Evolutionary conservation across 2,329 filamentous ascomycete genomes (phyloP).

Genomic region (Paraconiothyrium brasiliense): DNA sequence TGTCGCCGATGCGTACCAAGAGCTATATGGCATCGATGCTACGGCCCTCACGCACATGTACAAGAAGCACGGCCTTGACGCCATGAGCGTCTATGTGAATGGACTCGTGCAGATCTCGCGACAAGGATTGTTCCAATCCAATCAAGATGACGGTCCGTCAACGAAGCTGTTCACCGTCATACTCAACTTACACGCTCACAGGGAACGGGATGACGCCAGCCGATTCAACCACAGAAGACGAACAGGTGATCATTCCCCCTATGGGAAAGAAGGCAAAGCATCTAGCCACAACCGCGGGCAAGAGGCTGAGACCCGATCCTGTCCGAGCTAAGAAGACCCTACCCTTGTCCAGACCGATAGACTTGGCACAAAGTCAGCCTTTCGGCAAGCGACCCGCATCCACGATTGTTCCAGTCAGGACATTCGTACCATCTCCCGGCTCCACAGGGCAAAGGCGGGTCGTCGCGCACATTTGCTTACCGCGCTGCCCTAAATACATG

Average conservation of each 20-base stretch:
- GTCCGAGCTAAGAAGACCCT: too few species aligned
- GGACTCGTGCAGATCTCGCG: neutral
- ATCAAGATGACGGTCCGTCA: neutral
- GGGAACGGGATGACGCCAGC: neutral
- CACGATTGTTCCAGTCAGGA: neutral
- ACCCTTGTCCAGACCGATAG: too few species aligned
- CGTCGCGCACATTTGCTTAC: constrained; percentile 1
- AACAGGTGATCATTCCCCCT: neutral
- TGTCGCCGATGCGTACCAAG: neutral
- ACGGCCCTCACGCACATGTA: neutral
- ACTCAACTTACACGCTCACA: neutral
- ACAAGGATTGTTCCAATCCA: constrained; percentile 1
- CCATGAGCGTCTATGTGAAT: neutral
- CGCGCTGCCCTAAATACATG: neutral
- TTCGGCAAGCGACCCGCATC: too few species aligned
- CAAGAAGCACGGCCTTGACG: neutral
- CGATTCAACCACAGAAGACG: neutral
- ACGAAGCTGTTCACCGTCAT: neutral
- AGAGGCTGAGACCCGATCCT: neutral
- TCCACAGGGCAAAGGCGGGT: neutral
- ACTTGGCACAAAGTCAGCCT: too few species aligned
- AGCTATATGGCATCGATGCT: neutral
- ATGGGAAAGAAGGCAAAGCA: neutral
- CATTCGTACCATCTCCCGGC: neutral
- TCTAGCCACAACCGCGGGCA: neutral